Conservation (phyloP, 1,284 basidiomycete species). For the Fomitiporia mediterranea region DNA sequence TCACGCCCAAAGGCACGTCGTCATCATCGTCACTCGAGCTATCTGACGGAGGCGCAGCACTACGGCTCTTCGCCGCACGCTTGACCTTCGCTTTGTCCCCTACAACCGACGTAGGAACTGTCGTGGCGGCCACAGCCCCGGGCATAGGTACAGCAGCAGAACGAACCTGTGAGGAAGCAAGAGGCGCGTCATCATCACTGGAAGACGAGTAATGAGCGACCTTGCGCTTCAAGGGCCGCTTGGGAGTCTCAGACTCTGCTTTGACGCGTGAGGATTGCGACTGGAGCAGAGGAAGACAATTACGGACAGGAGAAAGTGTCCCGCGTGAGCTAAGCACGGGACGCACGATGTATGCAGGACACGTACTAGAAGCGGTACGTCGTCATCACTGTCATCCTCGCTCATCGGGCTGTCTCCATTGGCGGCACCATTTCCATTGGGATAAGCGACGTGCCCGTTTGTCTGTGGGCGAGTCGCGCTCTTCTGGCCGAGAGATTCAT, state of each 20-base stretch:
- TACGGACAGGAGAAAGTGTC: conserved; percentile 19
- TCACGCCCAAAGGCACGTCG: conserved; percentile 33
- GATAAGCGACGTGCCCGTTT: conserved; percentile 19
- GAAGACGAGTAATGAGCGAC: conserved; percentile 46
- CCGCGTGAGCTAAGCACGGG: neutral
- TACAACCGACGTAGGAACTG: conserved; percentile 28
- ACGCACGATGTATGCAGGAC: conserved; percentile 6
- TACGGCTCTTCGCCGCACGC: conserved; percentile 23
- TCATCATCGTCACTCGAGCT: conserved; percentile 33
- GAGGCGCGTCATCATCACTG: conserved; percentile 67
- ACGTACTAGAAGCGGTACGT: conserved; percentile 67
- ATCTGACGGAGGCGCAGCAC: conserved; percentile 34
- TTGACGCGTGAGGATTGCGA: conserved; percentile 40
- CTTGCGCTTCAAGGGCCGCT: conserved; percentile 55
- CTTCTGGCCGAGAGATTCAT: conserved; percentile 32
- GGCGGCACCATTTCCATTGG: conserved; percentile 25
- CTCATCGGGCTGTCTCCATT: conserved; percentile 48
- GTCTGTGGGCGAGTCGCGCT: neutral
- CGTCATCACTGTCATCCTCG: conserved; percentile 50
- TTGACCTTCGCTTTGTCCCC: conserved; percentile 41
- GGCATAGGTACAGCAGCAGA: conserved; percentile 40
- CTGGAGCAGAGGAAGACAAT: conserved; percentile 35
- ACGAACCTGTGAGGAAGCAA: conserved; percentile 47
- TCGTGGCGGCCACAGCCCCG: conserved; percentile 38
- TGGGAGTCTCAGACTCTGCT: conserved; percentile 42